Evolutionary conservation across 2,329 filamentous ascomycete genomes (phyloP), one percentile per base, ranked within the genome.

Genomic region (Nigrograna mackinnonii): DNA sequence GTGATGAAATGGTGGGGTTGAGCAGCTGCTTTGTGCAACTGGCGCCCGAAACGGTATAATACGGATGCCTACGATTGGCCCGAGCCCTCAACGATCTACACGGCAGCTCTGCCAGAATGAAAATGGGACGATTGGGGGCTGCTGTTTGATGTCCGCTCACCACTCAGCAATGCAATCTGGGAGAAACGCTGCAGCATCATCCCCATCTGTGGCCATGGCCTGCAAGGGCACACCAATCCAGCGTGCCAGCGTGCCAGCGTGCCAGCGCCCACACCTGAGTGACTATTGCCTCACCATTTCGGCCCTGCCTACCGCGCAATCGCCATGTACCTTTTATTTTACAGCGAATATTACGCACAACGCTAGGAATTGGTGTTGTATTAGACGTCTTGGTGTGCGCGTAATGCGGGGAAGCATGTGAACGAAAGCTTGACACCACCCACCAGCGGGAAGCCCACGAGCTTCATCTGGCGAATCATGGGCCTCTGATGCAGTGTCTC

Each of bases 1-100:
- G 59, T 62, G 60, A 60, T 62, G 62, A 50, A 56, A 59, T 63
- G 60, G 64, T 64, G 64, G 64, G 64, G 64, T 64, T 51, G 41
- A 60, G 57, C 19, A 40, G 19, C 24, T 47, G 53, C 54, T 57
- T 56, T 57, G 52, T 60, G 52, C 49, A 52, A 47, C 50, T 20
- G 24, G 33, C 32, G 28, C 50, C 52, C 49, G 43, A 59, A 57
- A 41, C 45, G 43, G 55, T 41, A 42, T 52, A 54, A 33, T 34
- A 32, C 11, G 16, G 19, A 28, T 17, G n/a, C 17, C 19, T 24
- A 19, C 44, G 31, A 64, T 63, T 64, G 59, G 60, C 39, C 45
- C 43, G 24, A 31, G 9, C 16, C 16, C 24, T 31, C n/a, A n/a
- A 18, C 38, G 54, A 61, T 63, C 58, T 49, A 40, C 55, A 47